Evolutionary conservation across 208 protist genomes (phyloP), one percentile per base, ranked within the genome.

Genomic region (Trypanosoma congolense): DNA sequence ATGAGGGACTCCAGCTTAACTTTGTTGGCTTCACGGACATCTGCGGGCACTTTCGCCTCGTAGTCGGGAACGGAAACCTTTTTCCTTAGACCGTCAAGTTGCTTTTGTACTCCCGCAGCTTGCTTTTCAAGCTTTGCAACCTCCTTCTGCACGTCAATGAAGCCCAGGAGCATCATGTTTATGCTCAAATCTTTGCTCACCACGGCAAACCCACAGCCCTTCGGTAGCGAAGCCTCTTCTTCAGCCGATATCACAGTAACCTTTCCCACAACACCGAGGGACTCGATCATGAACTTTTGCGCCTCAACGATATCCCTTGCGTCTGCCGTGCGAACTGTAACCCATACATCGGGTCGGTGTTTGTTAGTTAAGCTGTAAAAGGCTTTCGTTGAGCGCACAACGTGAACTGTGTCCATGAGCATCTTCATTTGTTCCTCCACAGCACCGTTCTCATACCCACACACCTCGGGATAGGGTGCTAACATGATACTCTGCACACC

Each of bases 81-180:
- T 65, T 92, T 93, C 50, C 83, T 61, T 24, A 88, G 56, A 28
- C 75, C 79, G 42, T 93, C 84, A 38, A 94, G 78, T 58, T 83
- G 73, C 73, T 96, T 96, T 35, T 71, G 38, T 4, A 95, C 65
- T 26, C 61, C 75, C 1, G 59, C 75, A n/a, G 83, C 53, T 61
- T 95, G 77, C 73, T 93, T 95, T 56, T 89, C 74, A 35, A 93
- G 66, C 75, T 92, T 93, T 52, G 60, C 61, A 24, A 94, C 68
- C 65, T 96, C 91, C 81, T 91, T 92, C 42, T 70, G 72, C 2
- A 89, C 76, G 57, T 97, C 92, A 70, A 97, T 96, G 59, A 89
- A 84, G 42, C 89, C 90, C 21, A 79, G 65, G 10, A 97, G 71
- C 80, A 95, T 86, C 79, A 97, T 90, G 58, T 96, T 68, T 33